These are phyloP conservation scores for Dendrobium huoshanense DNA, from an alignment of 106 monocot species.

Conservation along the genomic window DNA sequence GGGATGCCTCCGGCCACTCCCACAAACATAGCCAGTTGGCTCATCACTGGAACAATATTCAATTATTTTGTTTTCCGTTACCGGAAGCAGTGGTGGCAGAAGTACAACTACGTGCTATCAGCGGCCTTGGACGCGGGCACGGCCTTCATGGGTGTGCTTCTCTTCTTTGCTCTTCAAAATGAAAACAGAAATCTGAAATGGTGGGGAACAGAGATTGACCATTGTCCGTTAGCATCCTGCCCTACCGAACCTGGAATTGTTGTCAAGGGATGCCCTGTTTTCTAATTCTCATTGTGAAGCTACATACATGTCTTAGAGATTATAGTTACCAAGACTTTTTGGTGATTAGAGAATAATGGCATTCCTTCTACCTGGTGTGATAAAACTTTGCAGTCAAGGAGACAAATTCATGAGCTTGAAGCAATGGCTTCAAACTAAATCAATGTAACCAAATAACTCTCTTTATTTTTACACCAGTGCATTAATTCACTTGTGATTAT, in stretches of 20 bases:
- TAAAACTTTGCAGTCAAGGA: too few species aligned
- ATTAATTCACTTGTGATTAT: neutral
- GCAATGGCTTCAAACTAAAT: neutral
- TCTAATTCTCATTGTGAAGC: constrained; percentile 15
- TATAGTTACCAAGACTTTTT: too few species aligned
- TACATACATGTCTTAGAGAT: too few species aligned
- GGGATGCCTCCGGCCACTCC: constrained; percentile 93
- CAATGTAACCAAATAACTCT: neutral
- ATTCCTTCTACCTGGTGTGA: too few species aligned
- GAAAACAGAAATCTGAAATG: constrained; percentile 44
- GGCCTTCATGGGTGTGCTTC: constrained; percentile 82
- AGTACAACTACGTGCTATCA: constrained; percentile 81
- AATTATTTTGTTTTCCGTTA: constrained; percentile 79
- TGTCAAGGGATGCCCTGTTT: constrained; percentile 62
- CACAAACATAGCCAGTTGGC: constrained; percentile 93
- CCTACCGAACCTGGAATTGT: constrained; percentile 64
- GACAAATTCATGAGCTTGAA: neutral
- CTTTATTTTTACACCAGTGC: neutral
- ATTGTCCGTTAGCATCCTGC: constrained; percentile 79
- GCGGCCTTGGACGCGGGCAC: constrained; percentile 86
- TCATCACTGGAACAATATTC: constrained; percentile 66
- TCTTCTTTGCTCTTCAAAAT: constrained; percentile 74
- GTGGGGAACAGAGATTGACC: constrained; percentile 82
- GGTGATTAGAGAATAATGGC: too few species aligned
- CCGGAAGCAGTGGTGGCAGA: constrained; percentile 79